Evolutionary conservation across 192 early-diverging fungal species (phyloP).

Genomic region (Podila minutissima): DNA sequence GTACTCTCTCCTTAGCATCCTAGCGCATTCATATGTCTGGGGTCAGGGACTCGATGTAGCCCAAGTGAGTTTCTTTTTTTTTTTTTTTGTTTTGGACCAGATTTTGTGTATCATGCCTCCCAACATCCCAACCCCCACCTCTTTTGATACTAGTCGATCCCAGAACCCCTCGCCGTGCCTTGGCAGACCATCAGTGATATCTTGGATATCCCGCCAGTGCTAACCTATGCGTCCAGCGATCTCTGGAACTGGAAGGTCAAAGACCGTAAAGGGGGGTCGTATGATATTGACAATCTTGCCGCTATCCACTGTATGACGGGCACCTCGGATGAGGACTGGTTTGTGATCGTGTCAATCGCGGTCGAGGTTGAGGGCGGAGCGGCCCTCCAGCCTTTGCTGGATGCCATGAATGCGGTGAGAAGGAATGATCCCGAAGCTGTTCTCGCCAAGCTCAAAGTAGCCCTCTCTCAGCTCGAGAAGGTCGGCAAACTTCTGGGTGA

Average conservation of each 20-base stretch:
- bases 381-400: slow-evolving; percentile 70
- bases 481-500: slow-evolving; percentile 24
- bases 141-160: slow-evolving; percentile 69
- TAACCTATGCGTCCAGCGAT: slow-evolving; percentile 84
- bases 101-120: too few species aligned
- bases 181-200: slow-evolving; percentile 77
- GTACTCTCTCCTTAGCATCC: slow-evolving; percentile 80
- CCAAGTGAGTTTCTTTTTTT: slow-evolving; percentile 74
- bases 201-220: slow-evolving; percentile 84
- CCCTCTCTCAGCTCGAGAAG: slow-evolving; percentile 14
- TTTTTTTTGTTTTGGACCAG: too few species aligned
- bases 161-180: slow-evolving; percentile 82
- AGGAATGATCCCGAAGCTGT: slow-evolving; percentile 59
- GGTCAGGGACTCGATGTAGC: slow-evolving; percentile 76
- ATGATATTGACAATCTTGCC: slow-evolving; percentile 81
- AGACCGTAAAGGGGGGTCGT: slow-evolving; percentile 76
- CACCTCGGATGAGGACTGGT: slow-evolving; percentile 93
- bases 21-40: slow-evolving; percentile 95
- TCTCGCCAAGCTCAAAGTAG: slow-evolving; percentile 58
- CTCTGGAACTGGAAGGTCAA: slow-evolving; percentile 92
- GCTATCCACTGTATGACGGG: slow-evolving; percentile 86
- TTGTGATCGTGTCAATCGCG: slow-evolving; percentile 87
- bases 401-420: slow-evolving; percentile 67
- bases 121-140: too few species aligned
- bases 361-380: slow-evolving; percentile 85